Evolutionary conservation across 2,329 filamentous ascomycete genomes (phyloP).

Genomic region (Diaporthe aspalathi): DNA sequence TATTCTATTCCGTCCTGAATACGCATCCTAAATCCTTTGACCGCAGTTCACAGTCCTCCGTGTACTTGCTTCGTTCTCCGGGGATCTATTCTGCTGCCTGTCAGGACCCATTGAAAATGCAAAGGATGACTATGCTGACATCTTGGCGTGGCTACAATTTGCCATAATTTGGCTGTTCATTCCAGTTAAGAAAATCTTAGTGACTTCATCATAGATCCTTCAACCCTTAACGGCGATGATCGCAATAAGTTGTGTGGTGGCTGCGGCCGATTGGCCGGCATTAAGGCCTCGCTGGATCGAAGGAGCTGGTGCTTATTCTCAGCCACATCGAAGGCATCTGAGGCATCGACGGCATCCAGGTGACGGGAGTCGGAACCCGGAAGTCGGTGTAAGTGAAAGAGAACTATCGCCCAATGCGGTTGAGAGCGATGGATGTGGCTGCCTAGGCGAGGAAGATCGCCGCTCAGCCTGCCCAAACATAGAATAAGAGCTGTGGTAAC

Average conservation of each 20-base stretch:
- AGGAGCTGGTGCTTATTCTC: not conserved
- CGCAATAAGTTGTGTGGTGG: not conserved
- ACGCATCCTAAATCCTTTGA: not conserved
- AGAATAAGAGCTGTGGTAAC: too few relatives aligned
- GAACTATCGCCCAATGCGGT: not conserved
- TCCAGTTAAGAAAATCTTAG: not conserved
- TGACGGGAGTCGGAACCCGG: not conserved
- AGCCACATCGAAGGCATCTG: not conserved
- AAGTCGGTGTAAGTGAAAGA: too few relatives aligned
- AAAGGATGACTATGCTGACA: slow-evolving; percentile 16
- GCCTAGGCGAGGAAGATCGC: not conserved
- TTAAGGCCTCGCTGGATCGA: not conserved
- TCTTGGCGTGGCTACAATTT: not conserved
- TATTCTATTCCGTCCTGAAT: not conserved
- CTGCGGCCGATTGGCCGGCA: not conserved
- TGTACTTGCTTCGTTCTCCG: not conserved
- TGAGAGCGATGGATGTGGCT: too few relatives aligned
- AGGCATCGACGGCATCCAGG: too few relatives aligned
- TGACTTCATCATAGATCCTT: not conserved
- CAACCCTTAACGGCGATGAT: not conserved
- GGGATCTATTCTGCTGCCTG: not conserved
- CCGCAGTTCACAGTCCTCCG: not conserved
- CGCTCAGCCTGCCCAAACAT: not conserved
- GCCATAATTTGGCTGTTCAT: not conserved
- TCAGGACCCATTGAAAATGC: not conserved